Conservation (phyloP, 2,329 filamentous ascomycete species). For the Ophiostoma triangulosporum region DNA sequence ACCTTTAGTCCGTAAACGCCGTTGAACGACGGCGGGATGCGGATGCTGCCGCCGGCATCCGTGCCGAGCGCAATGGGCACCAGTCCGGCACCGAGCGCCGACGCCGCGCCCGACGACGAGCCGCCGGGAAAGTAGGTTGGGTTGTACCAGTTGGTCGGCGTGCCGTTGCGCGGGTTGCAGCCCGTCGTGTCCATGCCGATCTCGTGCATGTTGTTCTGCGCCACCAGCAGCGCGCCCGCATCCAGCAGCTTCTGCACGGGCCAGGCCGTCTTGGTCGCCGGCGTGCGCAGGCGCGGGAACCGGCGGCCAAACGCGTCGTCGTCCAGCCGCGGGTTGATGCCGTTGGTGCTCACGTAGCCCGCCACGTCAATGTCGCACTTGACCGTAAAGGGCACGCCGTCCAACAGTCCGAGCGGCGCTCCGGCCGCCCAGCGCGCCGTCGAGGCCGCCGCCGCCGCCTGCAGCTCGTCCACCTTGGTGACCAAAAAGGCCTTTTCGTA, state of each 20-base stretch:
- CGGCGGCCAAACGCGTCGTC: conserved; percentile 30
- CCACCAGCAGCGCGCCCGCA: conserved; percentile 61
- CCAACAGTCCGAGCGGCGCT: conserved; percentile 52
- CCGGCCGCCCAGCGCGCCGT: conserved; percentile 58
- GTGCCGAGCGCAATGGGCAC: conserved; percentile 64
- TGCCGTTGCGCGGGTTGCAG: conserved; percentile 63
- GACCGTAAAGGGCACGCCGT: conserved; percentile 70
- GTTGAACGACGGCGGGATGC: conserved; percentile 63
- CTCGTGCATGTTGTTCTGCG: conserved; percentile 71
- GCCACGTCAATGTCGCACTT: conserved; percentile 68
- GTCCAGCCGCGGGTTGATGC: conserved; percentile 35
- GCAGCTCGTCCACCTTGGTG: conserved; percentile 45
- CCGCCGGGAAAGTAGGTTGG: conserved; percentile 65
- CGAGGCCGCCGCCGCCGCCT: conserved; percentile 57
- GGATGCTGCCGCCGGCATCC: conserved; percentile 60
- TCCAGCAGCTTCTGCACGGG: conserved; percentile 58
- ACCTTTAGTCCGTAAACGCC: conserved; percentile 73
- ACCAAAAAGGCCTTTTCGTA: conserved; percentile 66
- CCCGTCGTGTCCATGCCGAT: conserved; percentile 72
- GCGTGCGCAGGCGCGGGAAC: conserved; percentile 32
- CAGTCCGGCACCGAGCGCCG: conserved; percentile 54
- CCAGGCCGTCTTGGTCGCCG: conserved; percentile 48
- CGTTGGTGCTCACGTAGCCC: conserved; percentile 55
- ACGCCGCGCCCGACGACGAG: conserved; percentile 65
- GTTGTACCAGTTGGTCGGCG: conserved; percentile 68